Base-by-base conservation (phyloP, 352 stramenopile species). In the Pythium myriotylum region DNA sequence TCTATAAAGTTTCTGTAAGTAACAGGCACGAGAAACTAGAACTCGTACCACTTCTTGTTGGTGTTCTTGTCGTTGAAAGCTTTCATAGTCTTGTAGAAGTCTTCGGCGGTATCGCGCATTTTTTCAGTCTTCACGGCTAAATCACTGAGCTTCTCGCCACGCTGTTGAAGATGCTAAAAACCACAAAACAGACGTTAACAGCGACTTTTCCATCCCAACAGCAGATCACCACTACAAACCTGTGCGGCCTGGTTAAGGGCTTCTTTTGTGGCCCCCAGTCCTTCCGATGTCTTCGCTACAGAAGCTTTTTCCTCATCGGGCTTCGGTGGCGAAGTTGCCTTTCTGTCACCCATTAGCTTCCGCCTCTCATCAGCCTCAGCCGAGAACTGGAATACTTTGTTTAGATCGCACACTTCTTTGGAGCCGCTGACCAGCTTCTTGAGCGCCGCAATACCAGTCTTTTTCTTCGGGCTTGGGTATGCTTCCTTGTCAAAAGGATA, bases 31-130 rank as follows among this genome's bases (percentile, higher is more conserved):
- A 29, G 22, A 3, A 5, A 14, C 46, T 46, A 91, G n/a, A 91
- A 86, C 55, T 93, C 79, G 71, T 91, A 93, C 80, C 84, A 93
- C 54, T 92, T 94, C 53, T 94, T 92, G 61, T 84, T 91, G 16
- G 79, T 73, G 45, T 91, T 89, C 57, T 91, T 89, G 46, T 91
- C 75, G 71, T 94, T 92, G 54, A 90, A 94, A 16, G 79, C 84
- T 65, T 87, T 88, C 81, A 92, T 94, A 3, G 81, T 90, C 48
- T 87, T 76, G 63, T 91, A 91, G 65, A 94, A 94, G 49, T 92
- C 81, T 35, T 90, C 77, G 2, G 85, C 86, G 19, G 77, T 86
- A 62, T 90, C 79, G 57, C 91, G 91, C 77, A 94, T 90, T 54
- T 87, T 76, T 66, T 94, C 83, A 9, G 83, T 92, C 60, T 94